Percentiles rank a stretch among this genome's conserved stretches.
These are phyloP conservation scores for Fonsecaea erecta DNA, from an alignment of 2,329 filamentous ascomycete species.

Conservation along the genomic window DNA sequence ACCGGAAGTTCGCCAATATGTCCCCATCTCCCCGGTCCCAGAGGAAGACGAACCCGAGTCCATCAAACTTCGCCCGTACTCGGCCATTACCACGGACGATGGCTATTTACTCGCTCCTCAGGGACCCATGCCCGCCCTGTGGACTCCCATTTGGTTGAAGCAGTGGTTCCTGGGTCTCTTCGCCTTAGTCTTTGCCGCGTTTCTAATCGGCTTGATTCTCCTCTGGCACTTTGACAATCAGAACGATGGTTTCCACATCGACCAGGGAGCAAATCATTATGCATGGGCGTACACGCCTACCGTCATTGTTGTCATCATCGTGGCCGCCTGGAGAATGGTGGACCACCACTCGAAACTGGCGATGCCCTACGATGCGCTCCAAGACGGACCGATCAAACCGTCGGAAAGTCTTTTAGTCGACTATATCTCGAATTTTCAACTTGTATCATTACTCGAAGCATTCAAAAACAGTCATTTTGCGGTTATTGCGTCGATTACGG, in stretches of 20 bases:
- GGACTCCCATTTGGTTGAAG: slow-evolving; percentile 37
- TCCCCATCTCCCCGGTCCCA: slow-evolving; percentile 28
- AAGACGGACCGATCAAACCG: slow-evolving; percentile 35
- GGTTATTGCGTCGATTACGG: slow-evolving; percentile 39
- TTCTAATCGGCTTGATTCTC: slow-evolving; percentile 32
- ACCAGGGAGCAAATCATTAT: slow-evolving; percentile 31
- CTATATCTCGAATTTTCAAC: slow-evolving; percentile 42
- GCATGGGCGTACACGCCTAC: slow-evolving; percentile 38
- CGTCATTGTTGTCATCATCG: slow-evolving; percentile 40
- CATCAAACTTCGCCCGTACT: slow-evolving; percentile 22
- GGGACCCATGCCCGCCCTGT: slow-evolving; percentile 27
- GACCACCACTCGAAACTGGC: slow-evolving; percentile 42
- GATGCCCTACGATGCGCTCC: slow-evolving; percentile 43
- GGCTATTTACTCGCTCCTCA: slow-evolving; percentile 11
- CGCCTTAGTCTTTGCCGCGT: slow-evolving; percentile 24
- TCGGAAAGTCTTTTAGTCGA: slow-evolving; percentile 42
- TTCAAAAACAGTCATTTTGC: slow-evolving; percentile 42
- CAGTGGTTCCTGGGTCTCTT: slow-evolving; percentile 32
- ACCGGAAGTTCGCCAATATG: slow-evolving; percentile 24
- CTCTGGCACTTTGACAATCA: slow-evolving; percentile 29
- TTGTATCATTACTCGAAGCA: slow-evolving; percentile 39
- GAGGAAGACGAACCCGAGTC: slow-evolving; percentile 34
- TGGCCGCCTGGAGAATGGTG: slow-evolving; percentile 42
- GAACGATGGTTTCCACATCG: slow-evolving; percentile 32
- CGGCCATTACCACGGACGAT: slow-evolving; percentile 13